Evolutionary conservation across 2,329 filamentous ascomycete species (phyloP).

Genomic region (Exophiala bonariae): DNA sequence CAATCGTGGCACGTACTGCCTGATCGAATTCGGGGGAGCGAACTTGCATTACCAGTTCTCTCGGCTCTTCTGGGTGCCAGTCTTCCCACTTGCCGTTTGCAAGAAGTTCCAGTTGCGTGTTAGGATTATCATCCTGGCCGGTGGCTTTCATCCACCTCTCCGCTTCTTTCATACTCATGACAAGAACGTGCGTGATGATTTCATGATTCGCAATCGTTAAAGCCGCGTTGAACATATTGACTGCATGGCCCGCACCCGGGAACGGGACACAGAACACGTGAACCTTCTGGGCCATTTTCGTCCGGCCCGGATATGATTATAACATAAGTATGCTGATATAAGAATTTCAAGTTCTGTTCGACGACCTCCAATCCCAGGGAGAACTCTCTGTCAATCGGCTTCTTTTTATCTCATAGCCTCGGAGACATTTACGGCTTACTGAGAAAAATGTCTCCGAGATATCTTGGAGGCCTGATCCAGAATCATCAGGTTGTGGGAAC

Average conservation of each 20-base stretch:
- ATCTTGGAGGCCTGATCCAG: no score
- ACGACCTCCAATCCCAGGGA: no score
- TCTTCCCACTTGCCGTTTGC: constrained; percentile 4
- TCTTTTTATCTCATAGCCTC: no score
- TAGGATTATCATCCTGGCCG: not conserved
- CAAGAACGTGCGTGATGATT: not conserved
- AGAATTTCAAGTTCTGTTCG: no score
- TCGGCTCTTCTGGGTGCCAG: not conserved
- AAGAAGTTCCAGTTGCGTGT: not conserved
- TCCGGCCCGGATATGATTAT: no score
- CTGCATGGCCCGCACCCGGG: constrained; percentile 3
- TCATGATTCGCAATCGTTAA: not conserved
- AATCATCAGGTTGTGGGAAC: no score
- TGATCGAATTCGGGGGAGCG: not conserved
- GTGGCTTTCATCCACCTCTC: not conserved
- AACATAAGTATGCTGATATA: no score
- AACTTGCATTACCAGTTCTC: not conserved
- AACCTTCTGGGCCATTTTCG: constrained; percentile 18
- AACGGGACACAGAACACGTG: not conserved
- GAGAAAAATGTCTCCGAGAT: no score
- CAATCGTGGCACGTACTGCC: not conserved
- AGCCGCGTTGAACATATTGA: constrained; percentile 2
- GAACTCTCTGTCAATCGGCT: no score
- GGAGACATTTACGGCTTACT: no score
- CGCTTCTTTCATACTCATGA: not conserved